phyloP scores from a whole-genome alignment of 202 grass and related monocot genomes.

The Saccharum hybrid region DNA sequence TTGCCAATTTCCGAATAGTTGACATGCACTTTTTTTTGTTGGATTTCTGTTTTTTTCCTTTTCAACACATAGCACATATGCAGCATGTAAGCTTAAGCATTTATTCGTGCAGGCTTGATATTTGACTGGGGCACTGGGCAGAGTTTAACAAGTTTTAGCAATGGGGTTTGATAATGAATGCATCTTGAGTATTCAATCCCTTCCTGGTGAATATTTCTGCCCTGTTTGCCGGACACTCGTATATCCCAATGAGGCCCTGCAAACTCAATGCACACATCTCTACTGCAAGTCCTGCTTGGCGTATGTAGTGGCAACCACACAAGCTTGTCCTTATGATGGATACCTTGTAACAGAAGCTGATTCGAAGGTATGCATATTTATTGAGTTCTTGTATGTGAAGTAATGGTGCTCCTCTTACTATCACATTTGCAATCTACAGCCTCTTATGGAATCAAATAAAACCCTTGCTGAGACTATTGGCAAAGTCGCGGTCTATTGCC shows the following conservation, averaged over 20 bases:
- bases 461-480: conserved; percentile 77
- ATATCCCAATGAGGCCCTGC: conserved; percentile 89
- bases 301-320: conserved; percentile 87
- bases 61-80: conserved; percentile 11
- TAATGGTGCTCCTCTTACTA: conserved; percentile 1
- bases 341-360: conserved; percentile 97
- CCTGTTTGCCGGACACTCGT: conserved; percentile 95
- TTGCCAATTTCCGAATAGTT: conserved; percentile 4
- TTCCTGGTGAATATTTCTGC: conserved; percentile 99
- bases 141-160: conserved; percentile 17
- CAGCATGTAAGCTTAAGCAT: conserved; percentile 7
- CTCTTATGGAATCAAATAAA: conserved; percentile 82
- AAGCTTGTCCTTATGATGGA: conserved; percentile 97
- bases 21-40: neutral
- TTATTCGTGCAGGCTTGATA: conserved; percentile 49
- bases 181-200: conserved; percentile 82
- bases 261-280: conserved; percentile 95
- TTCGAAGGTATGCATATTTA: conserved; percentile 73
- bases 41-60: neutral
- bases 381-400: neutral
- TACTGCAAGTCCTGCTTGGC: conserved; percentile 97
- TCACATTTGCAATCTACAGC: conserved; percentile 60
- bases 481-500: conserved; percentile 79
- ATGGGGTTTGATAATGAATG: conserved; percentile 99
- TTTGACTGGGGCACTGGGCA: conserved; percentile 26